phyloP scores from a whole-genome alignment of 164 flowering plant genomes.

The Dillenia suffruticosa region DNA sequence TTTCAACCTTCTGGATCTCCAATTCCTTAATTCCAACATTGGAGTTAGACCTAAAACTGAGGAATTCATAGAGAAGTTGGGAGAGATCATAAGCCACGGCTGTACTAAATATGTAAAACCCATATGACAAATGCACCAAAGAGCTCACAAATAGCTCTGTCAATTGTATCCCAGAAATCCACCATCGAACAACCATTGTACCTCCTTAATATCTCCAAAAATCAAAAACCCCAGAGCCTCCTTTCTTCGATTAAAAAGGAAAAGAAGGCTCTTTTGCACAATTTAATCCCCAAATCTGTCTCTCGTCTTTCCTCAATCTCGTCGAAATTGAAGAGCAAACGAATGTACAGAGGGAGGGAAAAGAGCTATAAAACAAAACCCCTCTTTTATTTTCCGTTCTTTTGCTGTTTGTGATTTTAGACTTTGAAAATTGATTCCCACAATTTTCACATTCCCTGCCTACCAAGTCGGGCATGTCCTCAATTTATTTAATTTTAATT shows the following conservation, averaged over 20 bases:
- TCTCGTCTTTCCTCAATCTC: neutral
- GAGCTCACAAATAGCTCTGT: conserved; percentile 75
- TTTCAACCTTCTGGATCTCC: conserved; percentile 3
- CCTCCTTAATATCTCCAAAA: neutral
- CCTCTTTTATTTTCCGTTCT: neutral
- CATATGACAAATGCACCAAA: conserved; percentile 75
- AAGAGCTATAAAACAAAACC: neutral
- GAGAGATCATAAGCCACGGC: conserved; percentile 85
- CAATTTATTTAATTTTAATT: neutral
- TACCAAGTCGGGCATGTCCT: neutral
- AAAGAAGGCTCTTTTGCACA: conserved; percentile 20
- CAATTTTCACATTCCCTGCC: conserved; percentile 21
- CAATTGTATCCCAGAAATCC: conserved; percentile 46
- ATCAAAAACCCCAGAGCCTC: conserved; percentile 1
- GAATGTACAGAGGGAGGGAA: too few species aligned
- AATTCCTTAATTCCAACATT: conserved; percentile 19
- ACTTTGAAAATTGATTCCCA: conserved; percentile 11
- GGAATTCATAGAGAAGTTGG: conserved; percentile 38
- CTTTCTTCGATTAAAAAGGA: neutral
- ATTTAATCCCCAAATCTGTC: neutral
- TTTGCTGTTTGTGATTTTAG: neutral
- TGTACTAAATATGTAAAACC: conserved; percentile 84
- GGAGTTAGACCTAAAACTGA: conserved; percentile 33
- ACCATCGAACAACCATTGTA: conserved; percentile 46
- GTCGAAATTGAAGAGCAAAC: neutral